Percentiles rank a stretch among this genome's conserved stretches.
phyloP scores from a whole-genome alignment of 1,284 basidiomycete species.

The Fomitopsis palustris region DNA sequence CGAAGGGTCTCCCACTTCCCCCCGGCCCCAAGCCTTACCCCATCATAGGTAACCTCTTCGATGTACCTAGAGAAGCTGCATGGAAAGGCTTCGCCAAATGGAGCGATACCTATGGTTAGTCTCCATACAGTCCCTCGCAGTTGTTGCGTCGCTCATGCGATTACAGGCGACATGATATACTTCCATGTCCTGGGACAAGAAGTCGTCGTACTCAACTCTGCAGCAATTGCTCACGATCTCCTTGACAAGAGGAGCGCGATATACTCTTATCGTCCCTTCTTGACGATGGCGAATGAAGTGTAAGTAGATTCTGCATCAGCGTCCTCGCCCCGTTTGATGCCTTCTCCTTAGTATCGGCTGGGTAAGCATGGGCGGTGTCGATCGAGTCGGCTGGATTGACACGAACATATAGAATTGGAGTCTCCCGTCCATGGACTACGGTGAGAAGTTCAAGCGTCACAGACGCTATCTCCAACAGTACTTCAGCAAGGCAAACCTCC shows the following conservation, averaged over 20 bases:
- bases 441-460: background rate
- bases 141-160: background rate
- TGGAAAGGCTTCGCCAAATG: constrained; percentile 4
- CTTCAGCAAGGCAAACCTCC: background rate
- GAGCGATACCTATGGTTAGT: constrained; percentile 8
- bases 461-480: background rate
- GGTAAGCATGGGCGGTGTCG: background rate
- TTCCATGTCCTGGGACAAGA: constrained; percentile 7
- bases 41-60: constrained; percentile 8
- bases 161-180: constrained; percentile 10
- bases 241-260: constrained; percentile 8
- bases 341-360: background rate
- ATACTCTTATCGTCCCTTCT: constrained; percentile 4
- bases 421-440: background rate
- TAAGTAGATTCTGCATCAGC: background rate
- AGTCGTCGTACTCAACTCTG: constrained; percentile 8
- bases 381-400: background rate
- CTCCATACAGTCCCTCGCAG: background rate
- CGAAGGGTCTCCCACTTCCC: constrained; percentile 4
- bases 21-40: constrained; percentile 8
- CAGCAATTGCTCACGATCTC: constrained; percentile 4
- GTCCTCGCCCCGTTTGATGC: background rate
- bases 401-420: background rate
- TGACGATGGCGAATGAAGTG: constrained; percentile 5
- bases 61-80: background rate